A percentile compares a stretch with the other conserved stretches of the same genome.
These are phyloP conservation scores for Aspergillus heteromorphus DNA, from an alignment of 495 filamentous ascomycete genomes.

Conservation along the genomic window DNA sequence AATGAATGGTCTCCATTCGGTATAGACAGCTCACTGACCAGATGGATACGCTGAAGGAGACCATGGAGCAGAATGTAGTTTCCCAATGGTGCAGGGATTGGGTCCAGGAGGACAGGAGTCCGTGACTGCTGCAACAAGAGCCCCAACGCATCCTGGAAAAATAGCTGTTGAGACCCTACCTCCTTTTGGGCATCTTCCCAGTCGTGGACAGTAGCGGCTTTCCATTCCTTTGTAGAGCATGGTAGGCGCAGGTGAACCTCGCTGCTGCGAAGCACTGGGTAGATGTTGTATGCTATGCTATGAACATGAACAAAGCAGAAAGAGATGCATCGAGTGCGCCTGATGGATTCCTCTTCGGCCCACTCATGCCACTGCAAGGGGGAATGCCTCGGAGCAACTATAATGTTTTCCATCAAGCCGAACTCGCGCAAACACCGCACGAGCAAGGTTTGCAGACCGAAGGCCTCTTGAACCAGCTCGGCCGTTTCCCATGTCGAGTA, in stretches of 20 bases:
- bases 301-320: constrained; percentile 39
- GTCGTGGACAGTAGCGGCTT: constrained; percentile 24
- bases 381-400: neutral
- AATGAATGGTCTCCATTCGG: constrained; percentile 30
- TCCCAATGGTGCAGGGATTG: constrained; percentile 33
- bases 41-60: constrained; percentile 36
- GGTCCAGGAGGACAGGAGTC: constrained; percentile 23
- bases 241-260: constrained; percentile 36
- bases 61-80: constrained; percentile 39
- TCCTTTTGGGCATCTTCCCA: constrained; percentile 32
- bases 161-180: constrained; percentile 28
- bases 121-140: constrained; percentile 30
- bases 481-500: constrained; percentile 37
- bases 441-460: constrained; percentile 28
- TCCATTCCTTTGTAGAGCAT: constrained; percentile 38
- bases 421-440: constrained; percentile 31
- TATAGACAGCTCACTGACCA: constrained; percentile 34
- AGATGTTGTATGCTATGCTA: constrained; percentile 36
- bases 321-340: constrained; percentile 33
- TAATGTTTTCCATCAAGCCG: constrained; percentile 15
- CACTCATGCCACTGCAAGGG: constrained; percentile 31
- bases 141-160: constrained; percentile 37
- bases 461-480: constrained; percentile 34
- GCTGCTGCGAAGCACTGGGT: constrained; percentile 34
- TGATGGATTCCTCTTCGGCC: constrained; percentile 35